These are phyloP conservation scores for Letharia columbiana DNA, from an alignment of 495 filamentous ascomycete genomes.

Conservation along the genomic window DNA sequence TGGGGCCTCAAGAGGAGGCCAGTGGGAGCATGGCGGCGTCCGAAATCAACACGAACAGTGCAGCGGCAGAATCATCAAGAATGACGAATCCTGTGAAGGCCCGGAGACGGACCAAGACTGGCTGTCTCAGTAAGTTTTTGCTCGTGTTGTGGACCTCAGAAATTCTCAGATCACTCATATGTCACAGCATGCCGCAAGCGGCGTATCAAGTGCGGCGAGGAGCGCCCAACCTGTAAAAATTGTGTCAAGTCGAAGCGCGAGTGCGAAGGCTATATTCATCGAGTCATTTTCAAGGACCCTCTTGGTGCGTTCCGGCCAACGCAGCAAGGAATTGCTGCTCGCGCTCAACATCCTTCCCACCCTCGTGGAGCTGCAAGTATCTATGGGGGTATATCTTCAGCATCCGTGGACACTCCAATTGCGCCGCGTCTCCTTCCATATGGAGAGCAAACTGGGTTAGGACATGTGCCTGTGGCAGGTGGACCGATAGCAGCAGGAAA, in stretches of 20 bases:
- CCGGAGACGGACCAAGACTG: constrained; percentile 88
- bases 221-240: constrained; percentile 81
- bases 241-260: constrained; percentile 90
- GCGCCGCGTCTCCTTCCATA: constrained; percentile 20
- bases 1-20: constrained; percentile 3
- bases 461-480: constrained; percentile 7
- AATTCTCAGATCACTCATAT: constrained; percentile 18
- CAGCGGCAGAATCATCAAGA: constrained; percentile 17
- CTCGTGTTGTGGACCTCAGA: background rate
- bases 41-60: constrained; percentile 4
- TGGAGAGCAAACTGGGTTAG: constrained; percentile 11
- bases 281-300: constrained; percentile 87
- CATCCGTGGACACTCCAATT: constrained; percentile 16
- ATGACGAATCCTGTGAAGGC: constrained; percentile 23
- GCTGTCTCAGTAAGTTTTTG: constrained; percentile 70
- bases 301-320: constrained; percentile 46
- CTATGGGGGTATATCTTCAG: constrained; percentile 12
- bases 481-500: constrained; percentile 5
- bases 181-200: constrained; percentile 76
- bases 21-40: constrained; percentile 1
- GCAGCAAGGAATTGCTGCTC: constrained; percentile 15
- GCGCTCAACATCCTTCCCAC: constrained; percentile 15
- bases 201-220: constrained; percentile 95
- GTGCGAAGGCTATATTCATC: constrained; percentile 92
- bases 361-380: constrained; percentile 13